Percentiles rank a stretch among this genome's conserved stretches.
Evolutionary conservation across 257 asterid species (phyloP).

Genomic region (Salvia hispanica): DNA sequence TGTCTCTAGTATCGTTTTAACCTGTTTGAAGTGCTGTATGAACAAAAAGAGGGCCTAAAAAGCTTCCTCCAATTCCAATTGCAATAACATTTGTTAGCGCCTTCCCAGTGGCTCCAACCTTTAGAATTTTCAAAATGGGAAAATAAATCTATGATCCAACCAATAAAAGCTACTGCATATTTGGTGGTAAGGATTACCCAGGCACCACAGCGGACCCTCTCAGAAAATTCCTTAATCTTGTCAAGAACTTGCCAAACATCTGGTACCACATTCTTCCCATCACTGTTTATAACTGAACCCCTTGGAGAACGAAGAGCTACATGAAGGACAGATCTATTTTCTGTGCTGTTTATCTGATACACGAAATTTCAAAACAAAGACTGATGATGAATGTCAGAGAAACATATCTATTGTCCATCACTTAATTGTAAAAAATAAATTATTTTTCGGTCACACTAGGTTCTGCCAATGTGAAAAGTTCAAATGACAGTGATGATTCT

Average conservation of each 20-base stretch:
- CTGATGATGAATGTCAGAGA: constrained; percentile 15
- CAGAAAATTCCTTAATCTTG: constrained; percentile 88
- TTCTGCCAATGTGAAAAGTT: constrained; percentile 16
- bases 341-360: constrained; percentile 91
- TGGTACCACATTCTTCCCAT: constrained; percentile 94
- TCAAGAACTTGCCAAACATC: constrained; percentile 99
- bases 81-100: constrained; percentile 85
- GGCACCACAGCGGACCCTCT: constrained; percentile 91
- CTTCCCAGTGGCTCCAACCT: constrained; percentile 99
- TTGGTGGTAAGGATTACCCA: constrained; percentile 64
- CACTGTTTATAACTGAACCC: constrained; percentile 74
- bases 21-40: constrained; percentile 99
- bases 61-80: constrained; percentile 98
- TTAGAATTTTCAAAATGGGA: constrained; percentile 25
- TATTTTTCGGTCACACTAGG: constrained; percentile 4
- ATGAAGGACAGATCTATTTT: constrained; percentile 93
- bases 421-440: constrained; percentile 1
- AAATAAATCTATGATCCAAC: constrained; percentile 10
- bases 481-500: constrained; percentile 8
- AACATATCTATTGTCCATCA: neutral
- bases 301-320: constrained; percentile 95
- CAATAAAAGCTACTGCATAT: constrained; percentile 21
- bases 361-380: constrained; percentile 28
- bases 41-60: constrained; percentile 95
- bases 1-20: constrained; percentile 26